phyloP scores from a whole-genome alignment of 768 basidiomycete genomes.

The Peribolospora kevripleyi region DNA sequence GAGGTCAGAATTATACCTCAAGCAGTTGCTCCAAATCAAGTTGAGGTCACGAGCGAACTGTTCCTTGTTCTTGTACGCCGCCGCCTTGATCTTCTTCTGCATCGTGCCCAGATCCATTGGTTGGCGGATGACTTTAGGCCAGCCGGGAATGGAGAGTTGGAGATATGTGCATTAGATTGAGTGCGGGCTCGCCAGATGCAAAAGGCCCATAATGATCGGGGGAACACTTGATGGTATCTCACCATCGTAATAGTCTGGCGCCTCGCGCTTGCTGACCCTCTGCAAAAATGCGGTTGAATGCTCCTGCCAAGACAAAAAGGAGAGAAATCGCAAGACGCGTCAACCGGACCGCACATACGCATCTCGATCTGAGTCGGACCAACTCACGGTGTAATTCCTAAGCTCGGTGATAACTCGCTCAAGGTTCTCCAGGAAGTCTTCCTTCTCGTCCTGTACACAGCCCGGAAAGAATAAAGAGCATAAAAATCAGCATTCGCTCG shows the following conservation, averaged over 20 bases:
- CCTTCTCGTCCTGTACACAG: slow-evolving; percentile 21
- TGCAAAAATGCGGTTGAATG: slow-evolving; percentile 83
- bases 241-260: slow-evolving; percentile 85
- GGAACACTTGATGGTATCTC: background rate
- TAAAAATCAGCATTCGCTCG: too few species aligned
- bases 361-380: slow-evolving; percentile 23
- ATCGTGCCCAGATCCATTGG: slow-evolving; percentile 94
- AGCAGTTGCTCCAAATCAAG: slow-evolving; percentile 90
- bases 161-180: background rate
- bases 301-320: slow-evolving; percentile 32
- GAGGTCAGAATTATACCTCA: slow-evolving; percentile 71
- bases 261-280: slow-evolving; percentile 70
- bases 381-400: slow-evolving; percentile 33
- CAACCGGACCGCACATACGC: slow-evolving; percentile 15
- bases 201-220: background rate
- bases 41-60: slow-evolving; percentile 87
- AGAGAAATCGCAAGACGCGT: slow-evolving; percentile 7
- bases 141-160: slow-evolving; percentile 26
- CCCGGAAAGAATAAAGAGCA: too few species aligned
- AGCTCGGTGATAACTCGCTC: slow-evolving; percentile 73
- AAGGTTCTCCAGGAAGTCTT: slow-evolving; percentile 80
- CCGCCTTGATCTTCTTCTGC: slow-evolving; percentile 75
- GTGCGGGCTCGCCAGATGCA: background rate
- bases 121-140: slow-evolving; percentile 54
- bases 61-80: slow-evolving; percentile 74